phyloP scores from a whole-genome alignment of 208 protist genomes.

The Strigomonas oncopelti region DNA sequence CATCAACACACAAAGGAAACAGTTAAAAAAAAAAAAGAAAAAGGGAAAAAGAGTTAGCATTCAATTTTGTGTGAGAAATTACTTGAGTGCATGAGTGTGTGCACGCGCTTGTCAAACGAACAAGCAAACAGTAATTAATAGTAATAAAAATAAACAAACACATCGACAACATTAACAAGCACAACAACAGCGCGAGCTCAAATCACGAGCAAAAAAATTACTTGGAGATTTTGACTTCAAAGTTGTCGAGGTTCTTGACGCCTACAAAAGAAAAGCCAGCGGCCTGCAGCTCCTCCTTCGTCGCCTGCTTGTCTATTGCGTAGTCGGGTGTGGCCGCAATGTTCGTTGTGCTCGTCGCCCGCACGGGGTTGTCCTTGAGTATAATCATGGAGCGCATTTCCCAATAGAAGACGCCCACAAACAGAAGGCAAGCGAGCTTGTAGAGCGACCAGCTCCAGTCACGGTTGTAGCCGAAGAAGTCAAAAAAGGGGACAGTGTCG shows the following conservation, averaged over 20 bases:
- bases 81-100: not conserved
- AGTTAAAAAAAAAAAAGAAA: slow-evolving; percentile 1
- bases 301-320: slow-evolving; percentile 71
- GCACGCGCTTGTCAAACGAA: not conserved
- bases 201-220: too few species aligned
- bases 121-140: not conserved
- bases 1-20: not conserved
- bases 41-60: slow-evolving; percentile 1
- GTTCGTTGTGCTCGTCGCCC: slow-evolving; percentile 57
- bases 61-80: too few species aligned
- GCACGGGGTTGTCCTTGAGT: slow-evolving; percentile 47
- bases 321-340: slow-evolving; percentile 72
- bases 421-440: slow-evolving; percentile 55
- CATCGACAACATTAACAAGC: not conserved
- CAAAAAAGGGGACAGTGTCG: slow-evolving; percentile 77
- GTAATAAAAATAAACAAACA: too few species aligned
- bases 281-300: slow-evolving; percentile 72
- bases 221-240: slow-evolving; percentile 31
- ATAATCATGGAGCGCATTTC: slow-evolving; percentile 58
- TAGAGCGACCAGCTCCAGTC: slow-evolving; percentile 89
- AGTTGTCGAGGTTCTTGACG: slow-evolving; percentile 73
- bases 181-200: too few species aligned
- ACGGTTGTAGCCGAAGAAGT: slow-evolving; percentile 84
- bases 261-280: slow-evolving; percentile 80
- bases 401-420: slow-evolving; percentile 61